phyloP scores from a whole-genome alignment of 495 filamentous ascomycete genomes.

The Hypoxylon cercidicola region DNA sequence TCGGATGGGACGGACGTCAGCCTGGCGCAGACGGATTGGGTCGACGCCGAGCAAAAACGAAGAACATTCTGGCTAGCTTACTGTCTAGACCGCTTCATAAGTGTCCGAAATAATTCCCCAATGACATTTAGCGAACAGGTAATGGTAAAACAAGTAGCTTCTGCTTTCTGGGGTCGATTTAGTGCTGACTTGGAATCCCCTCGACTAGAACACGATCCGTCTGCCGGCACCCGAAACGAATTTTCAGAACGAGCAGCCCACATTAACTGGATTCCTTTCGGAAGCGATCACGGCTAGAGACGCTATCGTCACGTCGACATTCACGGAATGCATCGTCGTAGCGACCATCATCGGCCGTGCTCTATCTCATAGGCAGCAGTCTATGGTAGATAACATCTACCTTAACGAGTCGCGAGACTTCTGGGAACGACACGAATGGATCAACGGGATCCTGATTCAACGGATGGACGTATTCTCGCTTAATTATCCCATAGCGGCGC shows the following conservation, averaged over 20 bases:
- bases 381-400: constrained; percentile 40
- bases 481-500: constrained; percentile 46
- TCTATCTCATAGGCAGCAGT: constrained; percentile 55
- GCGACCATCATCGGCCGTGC: constrained; percentile 60
- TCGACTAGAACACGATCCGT: constrained; percentile 50
- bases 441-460: constrained; percentile 53
- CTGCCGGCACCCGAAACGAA: constrained; percentile 61
- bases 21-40: constrained; percentile 31
- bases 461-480: constrained; percentile 49
- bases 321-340: constrained; percentile 60
- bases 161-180: not conserved
- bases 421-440: constrained; percentile 61
- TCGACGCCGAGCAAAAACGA: constrained; percentile 59
- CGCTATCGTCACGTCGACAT: constrained; percentile 50
- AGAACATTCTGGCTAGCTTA: constrained; percentile 63
- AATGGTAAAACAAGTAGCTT: constrained; percentile 45
- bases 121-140: constrained; percentile 61
- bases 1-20: constrained; percentile 27
- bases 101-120: constrained; percentile 57
- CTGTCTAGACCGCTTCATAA: constrained; percentile 60
- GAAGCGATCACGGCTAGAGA: constrained; percentile 52
- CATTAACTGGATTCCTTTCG: constrained; percentile 53
- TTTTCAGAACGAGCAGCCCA: constrained; percentile 61
- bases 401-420: constrained; percentile 47
- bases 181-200: constrained; percentile 30